Conservation (phyloP, 2,329 filamentous ascomycete species). For the Cercospora sojina region DNA sequence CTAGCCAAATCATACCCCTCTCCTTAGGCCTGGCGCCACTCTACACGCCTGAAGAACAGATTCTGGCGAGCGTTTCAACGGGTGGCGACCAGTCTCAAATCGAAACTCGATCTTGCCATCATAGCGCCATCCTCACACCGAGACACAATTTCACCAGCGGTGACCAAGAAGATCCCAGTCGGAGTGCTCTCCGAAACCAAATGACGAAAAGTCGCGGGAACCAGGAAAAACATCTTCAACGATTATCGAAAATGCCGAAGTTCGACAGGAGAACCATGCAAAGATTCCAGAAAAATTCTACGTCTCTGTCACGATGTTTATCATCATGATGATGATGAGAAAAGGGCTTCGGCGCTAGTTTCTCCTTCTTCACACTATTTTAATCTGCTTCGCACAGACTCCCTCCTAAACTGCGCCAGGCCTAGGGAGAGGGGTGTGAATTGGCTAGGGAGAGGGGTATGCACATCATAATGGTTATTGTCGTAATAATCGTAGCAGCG, state of each 20-base stretch:
- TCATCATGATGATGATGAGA: not conserved
- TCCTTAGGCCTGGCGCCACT: too few species aligned
- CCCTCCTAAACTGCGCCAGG: not conserved
- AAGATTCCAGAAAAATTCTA: not conserved
- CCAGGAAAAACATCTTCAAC: not conserved
- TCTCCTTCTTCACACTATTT: not conserved
- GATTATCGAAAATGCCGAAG: not conserved
- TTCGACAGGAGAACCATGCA: not conserved
- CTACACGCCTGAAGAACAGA: not conserved
- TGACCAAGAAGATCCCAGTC: not conserved
- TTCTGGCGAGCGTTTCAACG: not conserved
- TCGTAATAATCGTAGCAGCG: too few species aligned
- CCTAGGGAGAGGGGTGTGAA: too few species aligned
- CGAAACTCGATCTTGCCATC: not conserved
- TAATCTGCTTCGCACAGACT: not conserved
- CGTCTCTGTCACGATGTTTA: not conserved
- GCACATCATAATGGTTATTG: too few species aligned
- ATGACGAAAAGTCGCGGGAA: not conserved
- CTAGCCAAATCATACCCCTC: too few species aligned
- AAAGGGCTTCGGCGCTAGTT: not conserved
- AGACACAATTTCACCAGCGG: not conserved
- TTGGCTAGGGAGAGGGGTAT: too few species aligned
- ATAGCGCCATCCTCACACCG: not conserved
- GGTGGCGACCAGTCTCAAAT: not conserved
- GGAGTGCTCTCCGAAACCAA: not conserved